Evolutionary conservation across 2,329 filamentous ascomycete genomes (phyloP), one percentile per base, ranked within the genome.

Genomic region (Coniochaeta pulveracea): DNA sequence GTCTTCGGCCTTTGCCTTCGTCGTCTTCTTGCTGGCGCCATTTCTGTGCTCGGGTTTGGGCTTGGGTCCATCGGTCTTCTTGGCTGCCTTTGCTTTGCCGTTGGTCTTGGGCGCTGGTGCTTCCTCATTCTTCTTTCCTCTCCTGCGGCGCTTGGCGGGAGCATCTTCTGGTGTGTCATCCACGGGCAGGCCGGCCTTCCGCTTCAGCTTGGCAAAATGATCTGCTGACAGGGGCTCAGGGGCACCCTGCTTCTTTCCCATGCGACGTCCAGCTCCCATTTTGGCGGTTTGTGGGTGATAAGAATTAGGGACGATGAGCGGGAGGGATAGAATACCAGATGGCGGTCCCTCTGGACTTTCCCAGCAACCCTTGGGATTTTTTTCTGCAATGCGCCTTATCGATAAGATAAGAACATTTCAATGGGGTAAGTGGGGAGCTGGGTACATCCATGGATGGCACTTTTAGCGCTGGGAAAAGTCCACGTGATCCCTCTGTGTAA

Each of bases 191-290:
- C 72, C 76, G 39, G 76, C 76, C 66, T 96, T 96, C 55, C 88
- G 76, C 72, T 96, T 95, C 40, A 80, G 57, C 51, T 79, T 85
- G 33, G 78, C 77, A 48, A 80, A 78, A 50, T 82, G 75, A 43
- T 76, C 73, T 52, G 94, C 85, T 43, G 91, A 85, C 44, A 95
- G 71, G 43, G 81, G 70, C 50, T 81, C 74, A 34, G 91, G 91
- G 43, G 80, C 69, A 36, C 86, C 89, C 72, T 96, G 91, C 63
- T 95, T 95, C 58, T 88, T 84, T 31, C 28, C 28, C 80, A 95
- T 93, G 49, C 88, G 85, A 55, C 86, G 82, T 56, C 86, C 84
- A 41, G 77, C 74, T 66, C 85, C 88, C 88, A 94, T 94, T 51
- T 55, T 76, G 54, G 54, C 44, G 37, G 41, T 36, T 42, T 38